These are phyloP conservation scores for Candida easanensis DNA, from an alignment of 805 yeast species.

Conservation along the genomic window DNA sequence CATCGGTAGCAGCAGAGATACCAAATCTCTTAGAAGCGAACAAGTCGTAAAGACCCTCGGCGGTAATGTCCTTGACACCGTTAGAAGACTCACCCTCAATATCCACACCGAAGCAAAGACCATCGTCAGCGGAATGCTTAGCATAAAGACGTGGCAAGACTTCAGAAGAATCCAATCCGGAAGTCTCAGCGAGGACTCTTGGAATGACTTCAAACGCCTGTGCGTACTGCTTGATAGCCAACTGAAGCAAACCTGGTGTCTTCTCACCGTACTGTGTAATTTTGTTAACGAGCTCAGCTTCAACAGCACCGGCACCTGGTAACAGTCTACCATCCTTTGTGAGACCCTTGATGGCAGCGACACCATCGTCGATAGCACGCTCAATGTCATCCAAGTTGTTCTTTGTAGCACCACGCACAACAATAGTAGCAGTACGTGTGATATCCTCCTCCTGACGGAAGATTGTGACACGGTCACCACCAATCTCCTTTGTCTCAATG, in stretches of 20 bases:
- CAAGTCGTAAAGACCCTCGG: conserved; percentile 73
- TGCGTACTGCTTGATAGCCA: conserved; percentile 92
- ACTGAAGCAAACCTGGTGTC: conserved; percentile 89
- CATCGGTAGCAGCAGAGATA: conserved; percentile 90
- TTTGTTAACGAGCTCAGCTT: conserved; percentile 79
- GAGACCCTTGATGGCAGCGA: conserved; percentile 84
- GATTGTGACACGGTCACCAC: conserved; percentile 95
- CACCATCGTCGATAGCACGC: conserved; percentile 97
- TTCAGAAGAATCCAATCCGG: conserved; percentile 89
- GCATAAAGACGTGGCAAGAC: conserved; percentile 87
- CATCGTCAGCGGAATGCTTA: conserved; percentile 60
- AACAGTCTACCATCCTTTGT: conserved; percentile 76
- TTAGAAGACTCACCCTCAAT: conserved; percentile 68
- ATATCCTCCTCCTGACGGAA: conserved; percentile 68
- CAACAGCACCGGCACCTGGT: conserved; percentile 97
- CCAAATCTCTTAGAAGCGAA: conserved; percentile 81
- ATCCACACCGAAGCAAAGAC: conserved; percentile 60
- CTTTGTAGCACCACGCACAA: conserved; percentile 95
- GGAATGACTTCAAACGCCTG: conserved; percentile 95
- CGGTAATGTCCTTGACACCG: conserved; percentile 70
- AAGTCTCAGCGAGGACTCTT: conserved; percentile 87
- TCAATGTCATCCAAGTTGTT: conserved; percentile 91
- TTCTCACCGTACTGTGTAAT: conserved; percentile 85
- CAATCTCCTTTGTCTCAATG: conserved; percentile 90
- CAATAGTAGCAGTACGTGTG: conserved; percentile 88